Evolutionary conservation across 306 rosid genomes (phyloP).

Genomic region (Cucurbita maxima): DNA sequence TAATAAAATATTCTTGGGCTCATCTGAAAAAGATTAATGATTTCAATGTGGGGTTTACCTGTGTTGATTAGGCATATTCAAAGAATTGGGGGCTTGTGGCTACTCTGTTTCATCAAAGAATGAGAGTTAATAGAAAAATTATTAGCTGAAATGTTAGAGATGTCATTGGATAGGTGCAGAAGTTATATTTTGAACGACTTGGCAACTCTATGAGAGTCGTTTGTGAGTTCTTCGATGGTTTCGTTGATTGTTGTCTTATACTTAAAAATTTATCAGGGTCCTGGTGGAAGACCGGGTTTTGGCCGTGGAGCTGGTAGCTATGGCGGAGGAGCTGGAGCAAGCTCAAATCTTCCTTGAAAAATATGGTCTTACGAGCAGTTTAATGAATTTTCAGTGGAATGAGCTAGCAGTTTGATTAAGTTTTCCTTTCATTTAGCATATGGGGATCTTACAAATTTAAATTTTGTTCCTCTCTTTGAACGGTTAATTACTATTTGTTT

Average conservation of each 20-base stretch:
- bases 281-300: constrained; percentile 66
- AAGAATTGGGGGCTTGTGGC: neutral
- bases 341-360: constrained; percentile 10
- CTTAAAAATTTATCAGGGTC: constrained; percentile 22
- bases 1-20: too few species aligned
- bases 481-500: neutral
- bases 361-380: neutral
- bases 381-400: neutral
- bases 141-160: neutral
- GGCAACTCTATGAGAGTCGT: neutral
- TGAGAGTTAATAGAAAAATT: neutral
- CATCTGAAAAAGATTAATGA: neutral
- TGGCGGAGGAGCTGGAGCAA: constrained; percentile 7
- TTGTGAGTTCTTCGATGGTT: neutral
- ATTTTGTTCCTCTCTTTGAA: neutral
- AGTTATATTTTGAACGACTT: neutral
- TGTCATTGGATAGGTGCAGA: neutral
- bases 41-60: neutral
- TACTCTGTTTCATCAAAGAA: neutral
- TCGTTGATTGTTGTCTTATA: neutral
- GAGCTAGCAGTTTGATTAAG: neutral
- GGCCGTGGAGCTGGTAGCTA: constrained; percentile 61
- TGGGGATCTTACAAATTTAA: too few species aligned
- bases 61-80: neutral
- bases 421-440: too few species aligned